Base-by-base conservation (phyloP, 176 grass and related monocot genomes). In the Rhynchospora pubera region DNA sequence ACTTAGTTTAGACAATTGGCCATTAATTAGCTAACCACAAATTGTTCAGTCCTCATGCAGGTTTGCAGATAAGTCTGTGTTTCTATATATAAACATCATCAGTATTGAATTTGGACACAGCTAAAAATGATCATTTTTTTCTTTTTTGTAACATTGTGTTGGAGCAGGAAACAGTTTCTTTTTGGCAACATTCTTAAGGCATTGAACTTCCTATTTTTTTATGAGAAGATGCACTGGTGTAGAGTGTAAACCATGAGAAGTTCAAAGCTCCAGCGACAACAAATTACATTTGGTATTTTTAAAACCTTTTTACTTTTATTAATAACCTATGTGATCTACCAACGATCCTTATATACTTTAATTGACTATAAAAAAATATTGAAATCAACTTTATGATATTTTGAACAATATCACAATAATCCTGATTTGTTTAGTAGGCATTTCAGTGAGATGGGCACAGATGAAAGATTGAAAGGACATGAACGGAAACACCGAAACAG, bases 221-320 rank as follows among this genome's bases (percentile, higher is more conserved):
- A 28, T 64, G 62, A 19, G 62, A 28, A 64, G 62, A 64, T 30
- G 11, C 62, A 65, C 12, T 11, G 39, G 39, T 10, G 9, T 51
- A 24, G 45, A 48, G 8, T 13, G 24, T 51, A 74, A 51, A 51
- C 45, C 5, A 6, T 19, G 50, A 51, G 45, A 74, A 51, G 45
- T 50, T 74, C 22, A 51, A 68, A 73, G 8, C 42, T 23, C 21
- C 11, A 60, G 58, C 9, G 45, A 70, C 32, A 18, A 32, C 28
- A 66, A 42, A 42, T 39, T 10, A n/a, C 15, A 71, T 45, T 51
- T 52, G 9, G 69, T 11, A 51, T 51, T 51, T 51, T 51, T 51
- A 74, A 51, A 70, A 46, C 66, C 66, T 52, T 74, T 74, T 21
- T 22, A 70, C 19, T 70, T 70, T 70, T 70, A 70, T 44, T n/a